Percentiles rank a stretch among this genome's conserved stretches.
Evolutionary conservation across 2,329 filamentous ascomycete species (phyloP).

Genomic region (Polychaeton citri): DNA sequence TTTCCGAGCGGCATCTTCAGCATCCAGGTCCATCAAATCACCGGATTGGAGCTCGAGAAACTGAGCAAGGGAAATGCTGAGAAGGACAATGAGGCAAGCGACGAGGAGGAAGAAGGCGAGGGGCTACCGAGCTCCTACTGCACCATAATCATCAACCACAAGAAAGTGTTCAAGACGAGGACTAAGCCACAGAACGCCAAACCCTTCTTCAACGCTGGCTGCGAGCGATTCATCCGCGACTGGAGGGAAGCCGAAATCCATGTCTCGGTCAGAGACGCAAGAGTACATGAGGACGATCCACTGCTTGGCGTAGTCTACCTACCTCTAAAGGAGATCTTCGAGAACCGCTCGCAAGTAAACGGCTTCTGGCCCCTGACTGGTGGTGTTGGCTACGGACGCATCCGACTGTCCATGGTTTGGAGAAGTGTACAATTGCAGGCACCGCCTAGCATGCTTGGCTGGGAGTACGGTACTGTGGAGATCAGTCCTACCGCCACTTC

Average conservation of each 20-base stretch:
- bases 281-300: conserved; percentile 55
- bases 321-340: conserved; percentile 48
- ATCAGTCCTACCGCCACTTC: conserved; percentile 40
- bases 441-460: conserved; percentile 47
- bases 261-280: conserved; percentile 52
- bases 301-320: conserved; percentile 59
- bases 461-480: conserved; percentile 60
- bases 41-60: conserved; percentile 49
- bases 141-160: conserved; percentile 60
- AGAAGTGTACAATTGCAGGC: conserved; percentile 52
- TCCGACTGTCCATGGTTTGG: conserved; percentile 59
- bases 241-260: conserved; percentile 56
- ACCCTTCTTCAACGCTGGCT: conserved; percentile 67
- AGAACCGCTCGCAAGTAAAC: conserved; percentile 50
- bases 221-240: conserved; percentile 57
- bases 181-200: conserved; percentile 69
- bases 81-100: conserved; percentile 35
- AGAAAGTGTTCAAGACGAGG: conserved; percentile 54
- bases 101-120: conserved; percentile 46
- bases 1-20: conserved; percentile 55
- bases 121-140: conserved; percentile 59
- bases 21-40: conserved; percentile 61
- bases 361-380: conserved; percentile 54
- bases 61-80: conserved; percentile 41
- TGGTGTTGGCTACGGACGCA: conserved; percentile 58